phyloP scores from a whole-genome alignment of 2,329 filamentous ascomycete genomes.

The Colletotrichum kahawae region DNA sequence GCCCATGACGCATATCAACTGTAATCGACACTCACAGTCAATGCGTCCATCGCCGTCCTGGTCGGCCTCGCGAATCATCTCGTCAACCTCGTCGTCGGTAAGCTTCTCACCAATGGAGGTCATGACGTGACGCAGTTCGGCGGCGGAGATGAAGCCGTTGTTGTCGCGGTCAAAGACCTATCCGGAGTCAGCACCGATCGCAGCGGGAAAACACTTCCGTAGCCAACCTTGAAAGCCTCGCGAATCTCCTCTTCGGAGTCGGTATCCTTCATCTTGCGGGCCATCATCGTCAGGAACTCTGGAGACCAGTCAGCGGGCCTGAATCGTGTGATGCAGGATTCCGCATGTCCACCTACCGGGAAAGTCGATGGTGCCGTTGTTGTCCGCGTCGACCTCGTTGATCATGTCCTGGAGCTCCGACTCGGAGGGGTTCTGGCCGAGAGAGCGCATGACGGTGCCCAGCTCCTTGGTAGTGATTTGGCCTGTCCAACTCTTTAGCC shows the following conservation, averaged over 20 bases:
- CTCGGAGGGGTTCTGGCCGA: slow-evolving; percentile 89
- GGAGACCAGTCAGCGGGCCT: slow-evolving; percentile 30
- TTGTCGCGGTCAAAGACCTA: slow-evolving; percentile 86
- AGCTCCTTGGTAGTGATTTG: slow-evolving; percentile 93
- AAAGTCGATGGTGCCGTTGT: slow-evolving; percentile 92
- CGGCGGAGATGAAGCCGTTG: slow-evolving; percentile 90
- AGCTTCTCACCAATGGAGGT: slow-evolving; percentile 91
- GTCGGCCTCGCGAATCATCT: slow-evolving; percentile 92
- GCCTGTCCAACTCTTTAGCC: slow-evolving; percentile 55
- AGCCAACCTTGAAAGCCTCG: slow-evolving; percentile 81
- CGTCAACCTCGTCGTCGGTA: slow-evolving; percentile 88
- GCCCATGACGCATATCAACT: not conserved
- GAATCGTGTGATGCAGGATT: not conserved
- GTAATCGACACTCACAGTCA: slow-evolving; percentile 67
- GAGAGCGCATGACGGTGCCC: slow-evolving; percentile 88
- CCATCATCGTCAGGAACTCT: slow-evolving; percentile 96
- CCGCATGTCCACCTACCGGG: slow-evolving; percentile 65
- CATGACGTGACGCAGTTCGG: slow-evolving; percentile 89
- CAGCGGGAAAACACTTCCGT: not conserved
- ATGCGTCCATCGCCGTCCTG: slow-evolving; percentile 89
- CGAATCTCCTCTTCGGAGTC: slow-evolving; percentile 91
- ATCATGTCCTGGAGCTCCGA: slow-evolving; percentile 94
- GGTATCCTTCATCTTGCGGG: slow-evolving; percentile 92
- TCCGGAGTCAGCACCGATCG: not conserved
- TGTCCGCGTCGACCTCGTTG: slow-evolving; percentile 91